Conservation (phyloP, 2,329 filamentous ascomycete genomes). For the Aspergillus ruber region DNA sequence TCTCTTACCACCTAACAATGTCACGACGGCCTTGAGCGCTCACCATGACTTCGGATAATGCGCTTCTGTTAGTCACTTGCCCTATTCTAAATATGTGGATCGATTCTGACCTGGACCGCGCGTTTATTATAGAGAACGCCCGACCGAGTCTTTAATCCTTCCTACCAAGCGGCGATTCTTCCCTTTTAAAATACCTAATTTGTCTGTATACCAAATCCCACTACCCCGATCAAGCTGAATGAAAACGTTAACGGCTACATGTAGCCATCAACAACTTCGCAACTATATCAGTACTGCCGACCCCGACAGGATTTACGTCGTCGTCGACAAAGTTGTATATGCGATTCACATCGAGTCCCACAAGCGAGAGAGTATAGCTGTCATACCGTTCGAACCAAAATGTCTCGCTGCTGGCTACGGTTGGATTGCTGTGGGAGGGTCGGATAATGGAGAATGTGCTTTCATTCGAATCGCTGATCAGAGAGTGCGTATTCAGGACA, state of each 20-base stretch:
- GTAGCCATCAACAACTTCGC: slow-evolving; percentile 54
- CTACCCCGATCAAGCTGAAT: slow-evolving; percentile 6
- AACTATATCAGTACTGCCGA: slow-evolving; percentile 81
- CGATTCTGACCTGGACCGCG: slow-evolving; percentile 8
- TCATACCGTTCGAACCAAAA: slow-evolving; percentile 66
- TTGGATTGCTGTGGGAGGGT: slow-evolving; percentile 84
- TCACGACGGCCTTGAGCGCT: slow-evolving; percentile 22
- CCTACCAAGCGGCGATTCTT: slow-evolving; percentile 60
- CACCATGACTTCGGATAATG: slow-evolving; percentile 39
- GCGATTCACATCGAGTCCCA: slow-evolving; percentile 62
- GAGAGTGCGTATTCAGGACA: slow-evolving; percentile 29
- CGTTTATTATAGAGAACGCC: slow-evolving; percentile 49
- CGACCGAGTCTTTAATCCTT: slow-evolving; percentile 60
- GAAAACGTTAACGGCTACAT: slow-evolving; percentile 11
- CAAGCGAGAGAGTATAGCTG: slow-evolving; percentile 66
- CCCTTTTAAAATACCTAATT: slow-evolving; percentile 58
- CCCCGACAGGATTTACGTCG: slow-evolving; percentile 75
- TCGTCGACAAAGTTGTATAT: slow-evolving; percentile 67
- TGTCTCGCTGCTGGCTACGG: slow-evolving; percentile 81
- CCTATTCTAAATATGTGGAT: slow-evolving; percentile 5
- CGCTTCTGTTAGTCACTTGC: slow-evolving; percentile 27
- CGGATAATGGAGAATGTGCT: slow-evolving; percentile 77
- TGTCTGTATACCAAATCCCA: slow-evolving; percentile 44
- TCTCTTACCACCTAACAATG: slow-evolving; percentile 20
- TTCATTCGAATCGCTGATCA: slow-evolving; percentile 58